These are phyloP conservation scores for Hortaea werneckii DNA, from an alignment of 2,329 filamentous ascomycete genomes.

Conservation along the genomic window DNA sequence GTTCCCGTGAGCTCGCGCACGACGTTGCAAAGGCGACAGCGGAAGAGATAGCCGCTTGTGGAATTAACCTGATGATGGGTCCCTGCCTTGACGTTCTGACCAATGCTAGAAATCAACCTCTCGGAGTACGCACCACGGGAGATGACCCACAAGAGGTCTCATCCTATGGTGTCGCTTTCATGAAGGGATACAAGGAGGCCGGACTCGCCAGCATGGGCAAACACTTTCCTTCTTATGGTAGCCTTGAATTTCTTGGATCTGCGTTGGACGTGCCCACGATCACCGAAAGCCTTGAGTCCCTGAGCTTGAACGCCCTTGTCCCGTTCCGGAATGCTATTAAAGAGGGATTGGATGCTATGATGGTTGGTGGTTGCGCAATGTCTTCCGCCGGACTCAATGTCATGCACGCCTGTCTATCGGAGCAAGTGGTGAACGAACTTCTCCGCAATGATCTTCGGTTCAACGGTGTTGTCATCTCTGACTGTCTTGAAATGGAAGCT, in stretches of 20 bases:
- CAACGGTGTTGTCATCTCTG: slow-evolving; percentile 83
- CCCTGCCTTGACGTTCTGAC: slow-evolving; percentile 90
- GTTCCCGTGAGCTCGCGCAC: slow-evolving; percentile 74
- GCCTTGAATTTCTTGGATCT: slow-evolving; percentile 84
- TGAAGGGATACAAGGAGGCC: slow-evolving; percentile 87
- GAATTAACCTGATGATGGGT: slow-evolving; percentile 90
- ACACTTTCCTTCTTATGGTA: slow-evolving; percentile 93
- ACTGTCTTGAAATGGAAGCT: slow-evolving; percentile 94
- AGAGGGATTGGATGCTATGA: slow-evolving; percentile 84
- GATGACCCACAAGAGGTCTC: slow-evolving; percentile 95
- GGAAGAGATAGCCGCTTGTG: slow-evolving; percentile 82
- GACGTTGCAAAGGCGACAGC: slow-evolving; percentile 88
- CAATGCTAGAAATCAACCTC: slow-evolving; percentile 80
- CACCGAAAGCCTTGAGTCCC: slow-evolving; percentile 83
- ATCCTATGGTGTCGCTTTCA: slow-evolving; percentile 78
- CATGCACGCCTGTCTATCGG: slow-evolving; percentile 86
- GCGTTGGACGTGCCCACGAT: slow-evolving; percentile 90
- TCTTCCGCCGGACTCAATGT: slow-evolving; percentile 86
- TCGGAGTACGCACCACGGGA: slow-evolving; percentile 80
- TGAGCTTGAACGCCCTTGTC: slow-evolving; percentile 82
- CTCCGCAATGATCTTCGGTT: slow-evolving; percentile 84
- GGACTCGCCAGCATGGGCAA: slow-evolving; percentile 86
- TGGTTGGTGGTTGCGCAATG: slow-evolving; percentile 90
- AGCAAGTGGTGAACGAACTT: slow-evolving; percentile 85
- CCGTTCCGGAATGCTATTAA: slow-evolving; percentile 85